Base-by-base conservation (phyloP, 129 eudicot genomes). In the Ambrosia artemisiifolia region DNA sequence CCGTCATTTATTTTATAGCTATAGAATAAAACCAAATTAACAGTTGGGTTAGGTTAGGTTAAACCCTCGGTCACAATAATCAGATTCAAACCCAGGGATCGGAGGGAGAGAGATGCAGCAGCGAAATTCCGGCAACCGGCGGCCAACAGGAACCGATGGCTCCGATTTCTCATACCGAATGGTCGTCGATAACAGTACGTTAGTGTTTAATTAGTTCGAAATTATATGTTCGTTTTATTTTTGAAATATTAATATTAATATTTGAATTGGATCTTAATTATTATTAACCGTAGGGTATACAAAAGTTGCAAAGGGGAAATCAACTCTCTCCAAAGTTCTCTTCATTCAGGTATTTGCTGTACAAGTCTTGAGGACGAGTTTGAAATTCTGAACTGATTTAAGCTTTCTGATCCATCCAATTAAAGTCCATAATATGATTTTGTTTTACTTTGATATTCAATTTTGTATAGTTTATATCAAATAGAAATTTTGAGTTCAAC, bases 101-200 rank as follows among this genome's bases (percentile, higher is more conserved):
- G 17, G 20, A 68, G 38, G 53, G 16, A 24, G 80, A 67, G 71
- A 74, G 67, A 93, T 89, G 95, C 94, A 83, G 76, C 85, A 90
- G 75, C 78, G 75, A 61, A 38, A 81, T 20, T 16, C 85, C 33
- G 84, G 66, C 5, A 79, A 60, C 43, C 88, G 96, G 32, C 83
- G 98, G 74, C 98, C 98, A 53, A 70, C 87, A 10, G 98, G 98
- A 70, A 93, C 98, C 11, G 98, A 93, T 61, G 98, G 98, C 56
- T 93, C 96, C 19, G 98, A 93, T 84, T 93, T 85, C 78, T 89
- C 98, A n/a, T 93, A 82, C 75, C 80, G 96, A 70, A 93, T 93
- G 96, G 92, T 93, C 70, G 95, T 93, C 24, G 98, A 93, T 59
- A 82, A 86, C 64, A 77, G 90, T 89, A 86, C 17, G 80, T 55